These are phyloP conservation scores for Metarhizium humberi DNA, from an alignment of 2,329 filamentous ascomycete species.

Conservation along the genomic window DNA sequence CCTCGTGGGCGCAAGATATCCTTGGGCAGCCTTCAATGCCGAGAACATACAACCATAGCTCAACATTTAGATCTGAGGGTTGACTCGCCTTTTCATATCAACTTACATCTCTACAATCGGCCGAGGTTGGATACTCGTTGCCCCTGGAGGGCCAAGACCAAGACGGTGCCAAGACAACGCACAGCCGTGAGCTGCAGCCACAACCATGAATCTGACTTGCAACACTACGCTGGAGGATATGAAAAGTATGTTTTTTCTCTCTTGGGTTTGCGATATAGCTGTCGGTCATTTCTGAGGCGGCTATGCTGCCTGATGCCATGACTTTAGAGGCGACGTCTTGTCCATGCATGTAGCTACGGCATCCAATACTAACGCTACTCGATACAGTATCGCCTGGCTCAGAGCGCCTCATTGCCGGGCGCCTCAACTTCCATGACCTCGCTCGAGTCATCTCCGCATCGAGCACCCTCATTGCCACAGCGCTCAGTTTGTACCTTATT, in stretches of 20 bases:
- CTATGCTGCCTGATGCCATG: background rate
- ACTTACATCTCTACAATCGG: background rate
- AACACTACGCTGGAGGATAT: conserved; percentile 35
- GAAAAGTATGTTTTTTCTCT: conserved; percentile 25
- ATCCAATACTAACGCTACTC: background rate
- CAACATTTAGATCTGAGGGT: background rate
- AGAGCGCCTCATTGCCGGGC: conserved; percentile 36
- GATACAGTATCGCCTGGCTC: conserved; percentile 30
- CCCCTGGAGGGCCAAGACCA: background rate
- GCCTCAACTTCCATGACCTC: conserved; percentile 45
- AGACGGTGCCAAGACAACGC: background rate
- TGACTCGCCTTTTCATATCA: background rate
- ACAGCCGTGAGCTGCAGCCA: conserved; percentile 1
- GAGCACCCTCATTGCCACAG: conserved; percentile 39
- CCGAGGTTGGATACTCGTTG: background rate
- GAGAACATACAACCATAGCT: background rate
- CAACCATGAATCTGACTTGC: conserved; percentile 28
- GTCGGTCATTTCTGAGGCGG: background rate
- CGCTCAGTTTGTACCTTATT: conserved; percentile 46
- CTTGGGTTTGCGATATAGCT: background rate
- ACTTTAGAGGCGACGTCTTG: background rate
- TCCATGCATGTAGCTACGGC: background rate
- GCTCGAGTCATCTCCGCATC: conserved; percentile 41
- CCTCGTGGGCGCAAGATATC: background rate
- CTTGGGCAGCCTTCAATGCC: background rate